Evolutionary conservation across 2,329 filamentous ascomycete species (phyloP), one percentile per base, ranked within the genome.

Genomic region (Ophiocordyceps camponoti-floridani): DNA sequence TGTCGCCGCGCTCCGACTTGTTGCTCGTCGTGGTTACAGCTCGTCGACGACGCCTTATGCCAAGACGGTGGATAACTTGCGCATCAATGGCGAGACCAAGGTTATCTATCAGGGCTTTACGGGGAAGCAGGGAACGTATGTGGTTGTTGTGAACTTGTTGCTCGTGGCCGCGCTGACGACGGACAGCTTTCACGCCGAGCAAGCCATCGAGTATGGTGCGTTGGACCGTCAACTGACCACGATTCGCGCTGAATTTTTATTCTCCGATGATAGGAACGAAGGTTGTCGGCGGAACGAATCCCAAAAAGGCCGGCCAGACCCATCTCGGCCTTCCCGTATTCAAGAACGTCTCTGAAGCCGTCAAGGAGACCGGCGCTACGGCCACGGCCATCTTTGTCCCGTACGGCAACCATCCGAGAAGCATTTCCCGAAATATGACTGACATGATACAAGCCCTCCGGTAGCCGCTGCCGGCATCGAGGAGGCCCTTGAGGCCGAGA

Each of bases 21-120:
- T 67, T 50, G 62, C 70, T 59, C 75, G 77, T 62, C 81, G 86
- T 63, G 67, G 72, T 55, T 94, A 94, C 72, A 80, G 82, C 62
- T 81, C 82, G 44, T 67, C 73, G 52, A 72, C 73, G 49, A 75
- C 78, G 53, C 76, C 77, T 50, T 89, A 89, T 63, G 66, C 79
- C 54, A 64, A 75, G 57, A 89, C 84, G 47, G 72, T 81, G 61
- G 70, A 81, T 59, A 96, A 96, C 73, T 77, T 96, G 59, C 83
- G 86, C 68, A 88, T 96, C 72, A 94, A 87, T 67, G 62, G 72
- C 63, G 81, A 95, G 54, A 98, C 91, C 57, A 93, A 91, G 72
- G 86, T 98, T 54, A 72, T 96, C 58, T 96, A 78, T 73, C 91
- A 98, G 71, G 91, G 91, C 54, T 96, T 96, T 67, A 96, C 89